These are phyloP conservation scores for Calonectria hawksworthii DNA, from an alignment of 2,329 filamentous ascomycete species.

Conservation along the genomic window DNA sequence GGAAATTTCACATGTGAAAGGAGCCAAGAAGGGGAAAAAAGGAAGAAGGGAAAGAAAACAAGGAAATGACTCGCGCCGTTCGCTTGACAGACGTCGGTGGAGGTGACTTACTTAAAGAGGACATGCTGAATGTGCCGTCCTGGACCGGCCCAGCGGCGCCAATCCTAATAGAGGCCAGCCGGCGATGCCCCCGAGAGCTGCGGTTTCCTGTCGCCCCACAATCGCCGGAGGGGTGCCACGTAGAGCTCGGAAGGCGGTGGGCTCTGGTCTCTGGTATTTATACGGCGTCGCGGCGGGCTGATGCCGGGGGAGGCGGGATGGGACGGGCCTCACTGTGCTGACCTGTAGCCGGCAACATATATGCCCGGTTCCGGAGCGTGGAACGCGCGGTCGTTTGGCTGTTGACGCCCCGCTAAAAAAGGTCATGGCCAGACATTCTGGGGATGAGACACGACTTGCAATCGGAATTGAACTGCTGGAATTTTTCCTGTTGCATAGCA, in stretches of 20 bases:
- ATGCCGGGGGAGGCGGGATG: not conserved
- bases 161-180: constrained; percentile 39
- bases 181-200: constrained; percentile 29
- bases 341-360: not conserved
- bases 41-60: constrained; percentile 14
- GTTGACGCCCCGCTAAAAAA: not conserved
- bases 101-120: constrained; percentile 49
- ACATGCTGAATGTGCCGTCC: constrained; percentile 39
- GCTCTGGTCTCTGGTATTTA: not conserved
- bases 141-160: constrained; percentile 34
- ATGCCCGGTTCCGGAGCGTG: not conserved
- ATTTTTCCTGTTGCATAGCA: not conserved
- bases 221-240: constrained; percentile 9
- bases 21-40: not conserved
- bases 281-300: not conserved
- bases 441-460: not conserved
- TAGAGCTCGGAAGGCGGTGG: not conserved
- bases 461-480: too few species aligned
- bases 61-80: constrained; percentile 37
- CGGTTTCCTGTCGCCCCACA: constrained; percentile 33
- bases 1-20: not conserved
- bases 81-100: constrained; percentile 28
- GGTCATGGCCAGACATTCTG: not conserved
- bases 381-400: not conserved
- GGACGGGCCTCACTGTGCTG: not conserved